Evolutionary conservation across 257 asterid species (phyloP).

Genomic region (Thymus quinquecostatus): DNA sequence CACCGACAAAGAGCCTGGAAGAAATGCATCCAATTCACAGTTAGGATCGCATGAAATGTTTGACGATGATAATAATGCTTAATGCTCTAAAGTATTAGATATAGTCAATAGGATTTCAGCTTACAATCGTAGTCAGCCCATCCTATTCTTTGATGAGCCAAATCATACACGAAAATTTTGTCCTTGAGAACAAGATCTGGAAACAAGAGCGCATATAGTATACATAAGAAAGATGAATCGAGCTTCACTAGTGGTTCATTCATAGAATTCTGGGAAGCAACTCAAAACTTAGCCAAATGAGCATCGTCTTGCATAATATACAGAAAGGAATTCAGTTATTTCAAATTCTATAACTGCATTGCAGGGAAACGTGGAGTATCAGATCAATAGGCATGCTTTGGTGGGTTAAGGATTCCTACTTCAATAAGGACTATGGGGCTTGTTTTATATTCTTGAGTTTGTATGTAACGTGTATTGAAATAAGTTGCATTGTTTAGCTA

Average conservation of each 20-base stretch:
- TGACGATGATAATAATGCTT: constrained; percentile 11
- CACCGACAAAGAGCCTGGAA: constrained; percentile 50
- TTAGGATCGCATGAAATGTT: background rate
- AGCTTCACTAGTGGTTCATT: background rate
- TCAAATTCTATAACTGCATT: background rate
- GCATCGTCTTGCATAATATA: background rate
- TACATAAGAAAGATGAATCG: constrained; percentile 7
- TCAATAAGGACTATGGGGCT: background rate
- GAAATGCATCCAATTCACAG: background rate
- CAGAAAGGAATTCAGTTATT: background rate
- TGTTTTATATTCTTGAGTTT: background rate
- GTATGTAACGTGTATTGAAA: background rate
- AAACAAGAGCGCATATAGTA: constrained; percentile 10
- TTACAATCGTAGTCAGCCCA: constrained; percentile 72
- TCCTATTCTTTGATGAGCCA: constrained; percentile 59
- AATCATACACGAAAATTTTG: constrained; percentile 66
- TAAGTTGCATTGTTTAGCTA: background rate
- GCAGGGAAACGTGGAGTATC: background rate
- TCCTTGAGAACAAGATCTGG: constrained; percentile 69
- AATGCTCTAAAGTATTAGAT: background rate
- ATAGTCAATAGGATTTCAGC: constrained; percentile 5
- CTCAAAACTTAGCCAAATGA: background rate
- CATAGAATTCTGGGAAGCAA: constrained; percentile 6
- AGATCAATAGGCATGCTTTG: background rate
- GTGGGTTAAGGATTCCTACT: background rate